Base-by-base conservation (phyloP, 2,329 filamentous ascomycete genomes). In the Aspergillus brunneoviolaceus region DNA sequence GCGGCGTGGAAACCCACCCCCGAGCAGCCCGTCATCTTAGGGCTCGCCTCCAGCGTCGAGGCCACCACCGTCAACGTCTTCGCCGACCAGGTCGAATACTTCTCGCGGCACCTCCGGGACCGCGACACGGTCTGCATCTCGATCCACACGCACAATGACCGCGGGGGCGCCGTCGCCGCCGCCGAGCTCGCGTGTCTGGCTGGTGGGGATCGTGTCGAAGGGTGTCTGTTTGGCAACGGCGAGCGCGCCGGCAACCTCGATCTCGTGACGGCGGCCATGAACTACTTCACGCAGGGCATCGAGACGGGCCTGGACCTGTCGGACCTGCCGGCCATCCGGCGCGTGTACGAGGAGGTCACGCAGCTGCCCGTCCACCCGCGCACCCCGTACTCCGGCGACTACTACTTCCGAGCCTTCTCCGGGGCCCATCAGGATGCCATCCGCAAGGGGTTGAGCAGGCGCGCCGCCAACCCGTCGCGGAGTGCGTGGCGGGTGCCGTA, bases 381-480 rank as follows among this genome's bases (percentile, higher is more conserved):
- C 63, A 89, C 90, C 49, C 92, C 92, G 0, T 96, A 96, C 69
- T 92, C 90, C 50, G 92, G 92, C 25, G 89, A 91, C 67, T 84
- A 96, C 64, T 91, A 96, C 19, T 89, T 93, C 23, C 93, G 89
- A 72, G 91, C 93, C 31, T 96, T 96, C 79, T 91, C 87, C 65
- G 93, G 93, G 54, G 90, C 87, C 12, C 92, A 96, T 74, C 92
- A 96, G 77, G 92, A 96, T 71, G 92, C 92, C 51, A 96, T 96
- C 80, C 94, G 94, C 77, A 96, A 96, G 81, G 88, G 88, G 0
- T 76, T 76, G 80, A 84, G 90, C 72, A 51, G n/a, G 7, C 27
- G 27, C 27, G 27, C 27, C 27, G 27, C 27, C 27, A 29, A 9
- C 7, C 7, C 27, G 7, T 29, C 27, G 27, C 27, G 27, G 2